Evolutionary conservation across 345 rosid genomes (phyloP), one percentile per base, ranked within the genome.

Genomic region (Turnera subulata): DNA sequence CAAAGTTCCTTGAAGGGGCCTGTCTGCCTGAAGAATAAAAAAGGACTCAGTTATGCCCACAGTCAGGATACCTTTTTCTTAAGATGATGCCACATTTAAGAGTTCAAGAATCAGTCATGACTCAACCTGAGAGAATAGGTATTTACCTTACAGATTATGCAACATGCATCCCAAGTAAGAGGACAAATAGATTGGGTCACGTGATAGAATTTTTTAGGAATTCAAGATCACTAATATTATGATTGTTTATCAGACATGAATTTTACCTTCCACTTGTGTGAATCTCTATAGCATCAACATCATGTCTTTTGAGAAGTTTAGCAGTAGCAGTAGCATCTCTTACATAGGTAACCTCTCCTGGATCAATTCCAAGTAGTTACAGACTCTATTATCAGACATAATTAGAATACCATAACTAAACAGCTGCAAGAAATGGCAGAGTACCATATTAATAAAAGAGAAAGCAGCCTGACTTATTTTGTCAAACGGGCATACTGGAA

Each of bases 281-380:
- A 46, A 83, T 80, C 77, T 83, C 89, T 48, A 83, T 63, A 37
- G 85, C 83, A 50, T 83, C 85, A 0, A 83, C 78, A 65, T 74
- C 75, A 18, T 60, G 46, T 64, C 76, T 72, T 54, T 57, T 29
- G 17, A 78, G 70, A 61, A 83, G 85, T 58, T 75, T 60, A 46
- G 82, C 74, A 67, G 84, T 68, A 48, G 80, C 71, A 56, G 54
- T 48, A 52, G 82, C 77, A 47, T 83, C 82, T 69, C 85, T 78
- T 52, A 65, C 55, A 32, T 80, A 83, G 11, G 76, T 67, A 52
- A 55, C 64, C 67, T 37, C 72, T 32, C 82, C 83, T 80, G 56
- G 6, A 59, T 46, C 63, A 64, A 20, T 32, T 43, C 44, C 51
- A 45, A 51, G 38, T 42, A 57, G 37, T 62, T n/a, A 45, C n/a